phyloP scores from a whole-genome alignment of 805 yeast species.

The Kodamaea laetipori region DNA sequence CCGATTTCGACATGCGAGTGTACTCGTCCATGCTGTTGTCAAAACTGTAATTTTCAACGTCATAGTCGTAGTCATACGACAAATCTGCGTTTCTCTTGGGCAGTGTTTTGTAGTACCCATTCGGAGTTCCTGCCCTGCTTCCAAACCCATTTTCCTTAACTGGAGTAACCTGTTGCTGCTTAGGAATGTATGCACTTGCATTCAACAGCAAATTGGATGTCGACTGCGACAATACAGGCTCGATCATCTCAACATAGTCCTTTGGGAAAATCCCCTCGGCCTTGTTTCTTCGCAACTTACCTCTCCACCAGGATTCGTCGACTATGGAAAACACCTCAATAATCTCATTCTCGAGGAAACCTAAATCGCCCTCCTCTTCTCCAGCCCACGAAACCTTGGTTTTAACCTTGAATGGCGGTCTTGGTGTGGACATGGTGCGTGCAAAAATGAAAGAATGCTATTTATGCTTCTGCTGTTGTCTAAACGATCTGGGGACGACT shows the following conservation, averaged over 20 bases:
- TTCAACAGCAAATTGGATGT: conserved; percentile 21
- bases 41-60: conserved; percentile 22
- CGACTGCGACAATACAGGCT: conserved; percentile 19
- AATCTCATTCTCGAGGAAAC: conserved; percentile 90
- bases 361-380: conserved; percentile 83
- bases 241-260: conserved; percentile 71
- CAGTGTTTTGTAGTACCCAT: conserved; percentile 12
- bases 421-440: not conserved
- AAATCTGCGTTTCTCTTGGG: conserved; percentile 17
- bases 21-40: conserved; percentile 27
- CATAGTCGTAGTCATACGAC: conserved; percentile 22
- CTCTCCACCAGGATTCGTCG: conserved; percentile 94
- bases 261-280: conserved; percentile 85
- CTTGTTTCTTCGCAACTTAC: conserved; percentile 74
- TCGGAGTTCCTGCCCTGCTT: conserved; percentile 14
- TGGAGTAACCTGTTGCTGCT: conserved; percentile 12
- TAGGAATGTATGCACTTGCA: conserved; percentile 16
- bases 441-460: not conserved
- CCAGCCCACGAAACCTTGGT: conserved; percentile 96
- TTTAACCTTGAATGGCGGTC: conserved; percentile 70
- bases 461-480: not conserved
- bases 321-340: conserved; percentile 79
- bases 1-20: conserved; percentile 4
- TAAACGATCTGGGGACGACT: not conserved
- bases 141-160: conserved; percentile 13